Conservation (phyloP, 106 monocot species). For the Alisma plantagoaquatica region DNA sequence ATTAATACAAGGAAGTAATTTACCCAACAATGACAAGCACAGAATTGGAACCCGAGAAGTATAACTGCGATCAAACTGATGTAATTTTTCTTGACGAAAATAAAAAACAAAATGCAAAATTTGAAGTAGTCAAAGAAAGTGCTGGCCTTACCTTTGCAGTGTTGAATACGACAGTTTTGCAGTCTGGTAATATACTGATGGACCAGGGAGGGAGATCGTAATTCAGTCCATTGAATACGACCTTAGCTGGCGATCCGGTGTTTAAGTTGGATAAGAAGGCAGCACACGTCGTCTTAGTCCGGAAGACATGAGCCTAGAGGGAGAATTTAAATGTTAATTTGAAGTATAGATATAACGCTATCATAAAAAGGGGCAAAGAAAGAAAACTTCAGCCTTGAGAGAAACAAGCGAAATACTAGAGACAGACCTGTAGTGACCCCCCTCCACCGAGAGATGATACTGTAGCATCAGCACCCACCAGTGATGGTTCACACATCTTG, state of each 20-base stretch:
- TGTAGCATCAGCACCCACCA: conserved; percentile 22
- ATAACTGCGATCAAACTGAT: too few species aligned
- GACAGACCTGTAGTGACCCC: conserved; percentile 31
- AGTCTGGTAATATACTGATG: conserved; percentile 39
- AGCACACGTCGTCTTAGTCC: conserved; percentile 22
- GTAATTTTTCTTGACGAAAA: too few species aligned
- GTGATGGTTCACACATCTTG: conserved; percentile 27
- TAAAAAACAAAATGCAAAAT: too few species aligned
- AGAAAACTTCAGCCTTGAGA: not conserved
- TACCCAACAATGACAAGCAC: too few species aligned
- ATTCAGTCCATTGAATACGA: conserved; percentile 25
- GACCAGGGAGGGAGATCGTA: conserved; percentile 44
- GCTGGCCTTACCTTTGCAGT: conserved; percentile 42
- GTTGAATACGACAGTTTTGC: conserved; percentile 31
- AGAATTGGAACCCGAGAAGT: too few species aligned
- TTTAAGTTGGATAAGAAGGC: conserved; percentile 34
- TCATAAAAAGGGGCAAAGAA: too few species aligned
- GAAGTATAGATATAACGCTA: too few species aligned
- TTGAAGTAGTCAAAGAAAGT: too few species aligned
- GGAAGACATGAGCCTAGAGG: conserved; percentile 38
- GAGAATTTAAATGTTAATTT: too few species aligned
- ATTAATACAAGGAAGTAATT: too few species aligned
- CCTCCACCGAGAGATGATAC: conserved; percentile 20
- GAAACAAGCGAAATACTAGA: not conserved
- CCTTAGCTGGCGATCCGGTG: conserved; percentile 16